Percentiles rank a stretch among this genome's conserved stretches.
phyloP scores from a whole-genome alignment of 108 stramenopile species.

The Fistulifera pelliculosa region DNA sequence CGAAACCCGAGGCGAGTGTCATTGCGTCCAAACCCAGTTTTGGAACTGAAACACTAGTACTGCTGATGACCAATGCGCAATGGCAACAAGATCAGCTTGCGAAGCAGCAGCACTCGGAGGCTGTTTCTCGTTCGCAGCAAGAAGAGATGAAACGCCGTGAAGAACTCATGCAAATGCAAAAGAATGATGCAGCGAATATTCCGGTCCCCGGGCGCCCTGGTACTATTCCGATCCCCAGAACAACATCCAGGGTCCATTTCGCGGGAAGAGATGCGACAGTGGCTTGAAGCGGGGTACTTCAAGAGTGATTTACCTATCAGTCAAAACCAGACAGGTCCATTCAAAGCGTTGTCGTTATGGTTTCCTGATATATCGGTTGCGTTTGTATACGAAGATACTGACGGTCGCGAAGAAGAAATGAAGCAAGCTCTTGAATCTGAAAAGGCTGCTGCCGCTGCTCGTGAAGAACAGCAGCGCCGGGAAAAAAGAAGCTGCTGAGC shows the following conservation, averaged over 20 bases:
- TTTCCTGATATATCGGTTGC: slow-evolving; percentile 70
- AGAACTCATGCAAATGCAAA: slow-evolving; percentile 21
- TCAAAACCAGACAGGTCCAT: slow-evolving; percentile 63
- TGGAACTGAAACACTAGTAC: slow-evolving; percentile 63
- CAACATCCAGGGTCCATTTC: slow-evolving; percentile 94
- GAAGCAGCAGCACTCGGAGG: slow-evolving; percentile 32
- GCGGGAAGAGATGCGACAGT: slow-evolving; percentile 93
- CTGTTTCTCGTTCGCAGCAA: slow-evolving; percentile 43
- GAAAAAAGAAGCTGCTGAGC: slow-evolving; percentile 23
- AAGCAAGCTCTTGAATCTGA: slow-evolving; percentile 3
- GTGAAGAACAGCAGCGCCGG: slow-evolving; percentile 11
- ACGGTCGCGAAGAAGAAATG: slow-evolving; percentile 8
- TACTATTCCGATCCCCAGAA: slow-evolving; percentile 86
- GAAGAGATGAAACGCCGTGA: slow-evolving; percentile 55
- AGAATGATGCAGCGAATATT: slow-evolving; percentile 16
- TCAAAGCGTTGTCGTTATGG: slow-evolving; percentile 46
- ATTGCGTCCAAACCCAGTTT: slow-evolving; percentile 57
- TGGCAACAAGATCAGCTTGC: slow-evolving; percentile 47
- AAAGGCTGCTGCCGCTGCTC: slow-evolving; percentile 14
- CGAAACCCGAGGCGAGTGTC: slow-evolving; percentile 59
- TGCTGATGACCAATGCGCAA: slow-evolving; percentile 65
- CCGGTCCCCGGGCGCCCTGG: slow-evolving; percentile 60
- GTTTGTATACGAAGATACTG: slow-evolving; percentile 32
- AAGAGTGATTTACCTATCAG: slow-evolving; percentile 88
- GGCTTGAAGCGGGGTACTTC: slow-evolving; percentile 97